These are phyloP conservation scores for Pseudonitzschia delicatissima DNA, from an alignment of 108 stramenopile species.

Conservation along the genomic window DNA sequence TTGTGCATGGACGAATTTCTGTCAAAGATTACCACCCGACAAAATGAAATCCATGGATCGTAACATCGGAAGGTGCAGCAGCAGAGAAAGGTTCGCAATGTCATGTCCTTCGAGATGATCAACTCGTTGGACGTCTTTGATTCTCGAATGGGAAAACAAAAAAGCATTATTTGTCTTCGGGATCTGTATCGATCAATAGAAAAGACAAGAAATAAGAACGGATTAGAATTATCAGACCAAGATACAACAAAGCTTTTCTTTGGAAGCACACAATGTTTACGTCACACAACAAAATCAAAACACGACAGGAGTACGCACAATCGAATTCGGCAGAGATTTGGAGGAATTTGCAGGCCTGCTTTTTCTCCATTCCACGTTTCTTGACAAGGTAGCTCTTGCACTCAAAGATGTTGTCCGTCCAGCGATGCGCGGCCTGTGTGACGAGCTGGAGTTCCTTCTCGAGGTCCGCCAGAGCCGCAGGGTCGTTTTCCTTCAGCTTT, in stretches of 20 bases:
- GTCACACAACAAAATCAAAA: background rate
- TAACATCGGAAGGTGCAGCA: too few relatives aligned
- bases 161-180: too few relatives aligned
- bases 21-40: too few relatives aligned
- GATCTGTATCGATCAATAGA: background rate
- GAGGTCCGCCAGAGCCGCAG: slow-evolving; percentile 79
- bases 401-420: slow-evolving; percentile 93
- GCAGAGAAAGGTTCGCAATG: too few relatives aligned
- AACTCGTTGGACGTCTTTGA: too few relatives aligned
- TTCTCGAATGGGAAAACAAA: too few relatives aligned
- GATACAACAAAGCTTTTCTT: background rate
- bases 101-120: too few relatives aligned
- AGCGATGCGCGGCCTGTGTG: slow-evolving; percentile 72
- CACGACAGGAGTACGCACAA: slow-evolving; percentile 40
- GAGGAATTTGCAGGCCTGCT: slow-evolving; percentile 65
- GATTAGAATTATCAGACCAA: background rate
- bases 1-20: too few relatives aligned
- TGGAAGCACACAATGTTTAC: background rate
- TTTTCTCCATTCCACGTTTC: slow-evolving; percentile 87
- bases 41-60: too few relatives aligned
- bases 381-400: slow-evolving; percentile 78
- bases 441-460: slow-evolving; percentile 35
- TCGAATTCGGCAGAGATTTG: slow-evolving; percentile 69
- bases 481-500: slow-evolving; percentile 86
- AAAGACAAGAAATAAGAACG: background rate